Evolutionary conservation across 73 alveolate species (phyloP), one percentile per base, ranked within the genome.

Genomic region (Effrenium voratum): DNA sequence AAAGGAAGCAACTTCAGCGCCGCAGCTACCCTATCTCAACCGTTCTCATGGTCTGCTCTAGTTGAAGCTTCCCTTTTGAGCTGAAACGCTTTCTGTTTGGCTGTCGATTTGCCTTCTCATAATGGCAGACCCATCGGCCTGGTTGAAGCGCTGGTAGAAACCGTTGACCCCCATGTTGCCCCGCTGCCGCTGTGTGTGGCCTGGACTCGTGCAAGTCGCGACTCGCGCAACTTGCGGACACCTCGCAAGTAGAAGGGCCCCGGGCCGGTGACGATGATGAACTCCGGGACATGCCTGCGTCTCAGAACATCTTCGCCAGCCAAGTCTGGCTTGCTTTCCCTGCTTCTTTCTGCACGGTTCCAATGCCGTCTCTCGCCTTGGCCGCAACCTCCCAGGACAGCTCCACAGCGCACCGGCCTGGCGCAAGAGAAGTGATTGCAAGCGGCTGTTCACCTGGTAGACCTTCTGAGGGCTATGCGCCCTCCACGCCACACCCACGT

Each of bases 121-220:
- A 55, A 22, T 45, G 10, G 75, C 75, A 12, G 16, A 32, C 10
- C 59, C 63, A 36, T 36, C 2, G 24, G 72, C 93, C 93, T 85
- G 82, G 82, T 85, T 60, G 44, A 52, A 85, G 8, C 94, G 94
- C 82, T 85, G 94, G 81, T 85, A 85, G 46, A 85, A 63, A n/a
- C 94, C 94, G 81, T 85, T 85, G 82, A 85, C 57, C 82, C 94
- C 94, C 94, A 85, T 85, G 82, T 85, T 85, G 45, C 94, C 94
- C 1, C 94, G 94, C 13, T 57, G 75, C 52, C 80, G n/a, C 49
- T 52, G 94, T 44, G 46, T 59, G 52, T 85, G 94, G 70, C 94
- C 94, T 85, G 59, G 50, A 22, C 30, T 12, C 22, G 68, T 55
- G 12, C 68, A 55, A 12, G 22, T 22, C 68, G 30, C 68, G 22